phyloP scores from a whole-genome alignment of 305 asterid species.

The Solanum chacoense region DNA sequence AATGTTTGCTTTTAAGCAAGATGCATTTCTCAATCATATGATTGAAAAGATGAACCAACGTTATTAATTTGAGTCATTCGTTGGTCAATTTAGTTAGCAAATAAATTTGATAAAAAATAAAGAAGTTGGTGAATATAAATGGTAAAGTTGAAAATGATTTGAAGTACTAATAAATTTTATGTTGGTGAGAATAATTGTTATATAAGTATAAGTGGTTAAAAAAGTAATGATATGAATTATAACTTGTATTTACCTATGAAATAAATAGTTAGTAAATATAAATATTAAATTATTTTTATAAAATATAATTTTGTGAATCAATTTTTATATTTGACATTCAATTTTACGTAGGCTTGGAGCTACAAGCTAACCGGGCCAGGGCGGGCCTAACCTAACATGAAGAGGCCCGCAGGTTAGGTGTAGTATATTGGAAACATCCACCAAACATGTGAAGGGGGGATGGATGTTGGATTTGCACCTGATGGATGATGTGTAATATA shows the following conservation, averaged over 20 bases:
- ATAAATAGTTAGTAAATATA: too few species aligned
- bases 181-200: too few species aligned
- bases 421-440: neutral
- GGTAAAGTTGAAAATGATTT: too few species aligned
- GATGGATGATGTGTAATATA: neutral
- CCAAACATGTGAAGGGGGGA: neutral
- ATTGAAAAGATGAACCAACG: too few species aligned
- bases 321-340: too few species aligned
- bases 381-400: neutral
- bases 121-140: too few species aligned
- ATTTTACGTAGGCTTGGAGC: neutral
- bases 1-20: too few species aligned
- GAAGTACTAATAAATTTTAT: too few species aligned
- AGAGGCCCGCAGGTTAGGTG: neutral
- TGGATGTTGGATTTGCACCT: neutral
- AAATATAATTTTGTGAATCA: too few species aligned
- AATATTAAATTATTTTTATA: accelerated
- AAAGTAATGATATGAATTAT: too few species aligned
- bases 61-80: neutral
- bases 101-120: too few species aligned
- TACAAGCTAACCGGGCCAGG: neutral
- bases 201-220: too few species aligned
- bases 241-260: neutral
- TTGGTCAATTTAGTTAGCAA: neutral
- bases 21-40: neutral